Base-by-base conservation (phyloP, 495 filamentous ascomycete genomes). In the Hypoxylon subgilvum region DNA sequence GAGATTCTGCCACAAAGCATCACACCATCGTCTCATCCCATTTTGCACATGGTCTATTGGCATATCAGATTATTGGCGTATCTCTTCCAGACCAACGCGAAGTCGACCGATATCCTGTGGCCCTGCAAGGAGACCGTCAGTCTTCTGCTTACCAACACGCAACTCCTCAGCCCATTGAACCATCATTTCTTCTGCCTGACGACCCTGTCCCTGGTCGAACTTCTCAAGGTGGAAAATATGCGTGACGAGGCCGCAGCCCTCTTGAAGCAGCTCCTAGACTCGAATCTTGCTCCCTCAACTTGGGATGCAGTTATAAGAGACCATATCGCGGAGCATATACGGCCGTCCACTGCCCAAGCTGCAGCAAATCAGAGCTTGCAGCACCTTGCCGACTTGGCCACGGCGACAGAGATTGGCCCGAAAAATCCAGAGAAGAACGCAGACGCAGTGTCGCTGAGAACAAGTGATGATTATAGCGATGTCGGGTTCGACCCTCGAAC, bases 41-140 rank as follows among this genome's bases (percentile, higher is more conserved):
- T 88, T 8, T 75, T 91, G 25, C 77, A 85, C 43, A 81, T 93
- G 32, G 80, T 84, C 2, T 93, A 91, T 71, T 89, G 88, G 84
- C 88, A 91, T 57, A 70, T 84, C 40, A 82, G 84, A 31, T 76
- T 92, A 9, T 72, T 92, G 73, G 82, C 53, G 57, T 84, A 76
- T 74, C 82, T 73, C 72, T 77, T 67, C 68, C 83, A 64, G 71
- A 82, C 61, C 75, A 80, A 52, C 4, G 41, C 67, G 17, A 60
- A 53, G 18, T 52, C 71, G 1, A 32, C 45, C 17, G 58, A 88
- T 28, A 76, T 92, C 23, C 72, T 92, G 8, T 81, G 80, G 52
- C 80, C 83, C 13, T 84, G 85, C 23, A 76, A 79, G 54, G 80
- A 85, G 50, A 75, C 87, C 1, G 77, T 83, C 43, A 77, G 58